These are phyloP conservation scores for Cucurbitaria berberidis DNA, from an alignment of 2,329 filamentous ascomycete species.

Conservation along the genomic window DNA sequence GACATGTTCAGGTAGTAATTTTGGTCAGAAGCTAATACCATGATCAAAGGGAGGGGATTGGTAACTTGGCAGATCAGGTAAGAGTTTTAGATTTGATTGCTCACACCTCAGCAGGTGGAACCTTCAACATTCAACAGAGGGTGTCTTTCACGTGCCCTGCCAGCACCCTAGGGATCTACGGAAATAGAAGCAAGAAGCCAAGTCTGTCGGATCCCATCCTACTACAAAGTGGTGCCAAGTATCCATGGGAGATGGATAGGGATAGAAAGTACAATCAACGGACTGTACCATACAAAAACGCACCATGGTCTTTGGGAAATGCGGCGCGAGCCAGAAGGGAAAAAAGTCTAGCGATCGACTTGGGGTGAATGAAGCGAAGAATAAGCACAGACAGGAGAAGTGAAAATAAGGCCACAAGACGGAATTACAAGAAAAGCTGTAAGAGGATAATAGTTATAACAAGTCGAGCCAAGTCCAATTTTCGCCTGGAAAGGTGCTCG, in stretches of 20 bases:
- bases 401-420: neutral
- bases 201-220: too few relatives aligned
- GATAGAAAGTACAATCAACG: neutral
- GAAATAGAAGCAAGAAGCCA: too few relatives aligned
- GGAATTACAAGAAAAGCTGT: conserved; percentile 1
- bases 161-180: too few relatives aligned
- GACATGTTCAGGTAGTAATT: neutral
- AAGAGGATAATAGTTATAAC: neutral
- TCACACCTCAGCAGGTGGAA: too few relatives aligned
- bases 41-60: too few relatives aligned
- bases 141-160: too few relatives aligned
- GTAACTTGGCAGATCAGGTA: too few relatives aligned
- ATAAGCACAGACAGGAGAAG: too few relatives aligned
- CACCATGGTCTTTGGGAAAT: neutral
- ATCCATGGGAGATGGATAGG: neutral
- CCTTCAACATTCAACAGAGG: too few relatives aligned
- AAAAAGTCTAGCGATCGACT: conserved; percentile 1
- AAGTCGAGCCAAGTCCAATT: neutral
- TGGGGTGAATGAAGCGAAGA: neutral
- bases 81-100: too few relatives aligned
- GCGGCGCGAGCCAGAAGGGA: neutral
- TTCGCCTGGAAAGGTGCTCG: neutral
- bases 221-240: too few relatives aligned
- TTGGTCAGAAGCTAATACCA: too few relatives aligned
- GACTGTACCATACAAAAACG: neutral